phyloP scores from a whole-genome alignment of 2,329 filamentous ascomycete species.

The Lecanoromycetidae sp. region DNA sequence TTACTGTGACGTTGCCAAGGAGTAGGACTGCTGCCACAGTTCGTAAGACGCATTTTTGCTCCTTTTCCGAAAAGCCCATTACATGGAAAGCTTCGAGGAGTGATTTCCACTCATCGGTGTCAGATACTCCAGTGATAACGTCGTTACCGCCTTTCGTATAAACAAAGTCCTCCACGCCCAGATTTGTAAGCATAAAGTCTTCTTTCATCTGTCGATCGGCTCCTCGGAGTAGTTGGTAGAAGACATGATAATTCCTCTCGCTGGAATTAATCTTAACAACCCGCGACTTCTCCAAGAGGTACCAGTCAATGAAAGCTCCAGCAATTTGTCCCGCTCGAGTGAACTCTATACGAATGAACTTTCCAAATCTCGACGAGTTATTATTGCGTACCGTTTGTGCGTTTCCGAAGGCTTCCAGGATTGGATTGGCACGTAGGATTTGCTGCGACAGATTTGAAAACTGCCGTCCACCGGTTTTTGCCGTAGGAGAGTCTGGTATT shows the following conservation, averaged over 20 bases:
- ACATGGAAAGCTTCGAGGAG: constrained; percentile 86
- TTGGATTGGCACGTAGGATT: constrained; percentile 90
- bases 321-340: constrained; percentile 76
- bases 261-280: constrained; percentile 78
- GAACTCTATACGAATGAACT: constrained; percentile 97
- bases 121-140: constrained; percentile 78
- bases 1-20: constrained; percentile 78
- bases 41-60: constrained; percentile 70
- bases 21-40: constrained; percentile 88
- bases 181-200: constrained; percentile 61
- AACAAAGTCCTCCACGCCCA: constrained; percentile 74
- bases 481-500: constrained; percentile 59
- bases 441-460: constrained; percentile 88
- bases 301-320: constrained; percentile 97
- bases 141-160: constrained; percentile 91
- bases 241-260: constrained; percentile 93
- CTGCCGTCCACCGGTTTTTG: constrained; percentile 48
- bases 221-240: constrained; percentile 87
- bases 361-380: constrained; percentile 95
- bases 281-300: constrained; percentile 92
- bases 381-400: constrained; percentile 96
- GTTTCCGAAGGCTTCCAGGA: constrained; percentile 95
- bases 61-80: constrained; percentile 82
- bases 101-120: constrained; percentile 77
- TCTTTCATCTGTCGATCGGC: constrained; percentile 61